Percentiles rank a stretch among this genome's conserved stretches.
Evolutionary conservation across 257 asterid species (phyloP).

Genomic region (Solanum okadae): DNA sequence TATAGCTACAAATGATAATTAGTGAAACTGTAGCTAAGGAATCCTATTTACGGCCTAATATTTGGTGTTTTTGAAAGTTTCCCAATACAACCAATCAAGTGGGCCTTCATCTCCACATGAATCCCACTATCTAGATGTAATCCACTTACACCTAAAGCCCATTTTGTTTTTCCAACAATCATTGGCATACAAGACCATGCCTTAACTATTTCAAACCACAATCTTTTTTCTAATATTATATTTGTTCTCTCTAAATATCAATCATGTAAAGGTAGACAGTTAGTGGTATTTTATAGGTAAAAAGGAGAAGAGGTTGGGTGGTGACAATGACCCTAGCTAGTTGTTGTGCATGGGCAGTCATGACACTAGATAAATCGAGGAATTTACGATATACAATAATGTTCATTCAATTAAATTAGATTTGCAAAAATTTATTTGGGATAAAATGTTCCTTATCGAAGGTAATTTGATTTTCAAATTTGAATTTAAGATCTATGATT

Average conservation of each 20-base stretch:
- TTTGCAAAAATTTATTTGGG: not conserved
- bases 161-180: not conserved
- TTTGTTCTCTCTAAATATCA: not conserved
- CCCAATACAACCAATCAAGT: not conserved
- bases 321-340: not conserved
- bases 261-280: not conserved
- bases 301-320: not conserved
- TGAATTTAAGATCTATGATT: not conserved
- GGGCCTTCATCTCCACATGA: not conserved
- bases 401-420: too few species aligned
- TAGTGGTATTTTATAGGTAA: not conserved
- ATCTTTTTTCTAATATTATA: not conserved
- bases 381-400: not conserved
- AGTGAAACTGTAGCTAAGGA: too few species aligned
- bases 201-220: not conserved
- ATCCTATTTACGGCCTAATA: too few species aligned
- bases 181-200: not conserved
- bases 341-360: not conserved
- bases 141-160: not conserved
- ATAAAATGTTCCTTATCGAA: not conserved
- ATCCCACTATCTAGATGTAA: not conserved
- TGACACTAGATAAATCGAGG: not conserved
- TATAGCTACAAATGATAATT: too few species aligned
- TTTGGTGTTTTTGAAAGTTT: too few species aligned
- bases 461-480: not conserved